Conservation (phyloP, 371 early-diverging fungal genomes). For the Funneliformis caledonium region DNA sequence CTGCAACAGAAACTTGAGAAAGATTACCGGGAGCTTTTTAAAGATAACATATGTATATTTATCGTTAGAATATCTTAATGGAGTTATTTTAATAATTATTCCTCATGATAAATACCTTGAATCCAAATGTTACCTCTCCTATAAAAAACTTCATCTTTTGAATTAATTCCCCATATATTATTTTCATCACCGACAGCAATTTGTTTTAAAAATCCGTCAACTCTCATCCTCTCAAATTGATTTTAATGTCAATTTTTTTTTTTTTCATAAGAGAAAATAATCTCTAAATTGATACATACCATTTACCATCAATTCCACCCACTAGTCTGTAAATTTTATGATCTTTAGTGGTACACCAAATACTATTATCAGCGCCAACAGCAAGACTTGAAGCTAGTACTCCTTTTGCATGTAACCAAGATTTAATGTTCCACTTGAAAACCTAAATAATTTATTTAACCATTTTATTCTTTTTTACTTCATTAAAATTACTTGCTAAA, state of each 20-base stretch:
- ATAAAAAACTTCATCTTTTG: background rate
- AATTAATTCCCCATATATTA: slow-evolving; percentile 2
- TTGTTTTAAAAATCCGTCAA: slow-evolving; percentile 13
- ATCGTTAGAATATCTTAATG: background rate
- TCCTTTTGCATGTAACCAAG: background rate
- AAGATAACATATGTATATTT: too few relatives aligned
- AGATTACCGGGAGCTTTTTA: background rate
- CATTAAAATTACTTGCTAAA: background rate
- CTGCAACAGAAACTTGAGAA: background rate
- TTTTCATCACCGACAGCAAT: background rate
- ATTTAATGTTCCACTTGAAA: background rate
- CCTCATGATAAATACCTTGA: background rate
- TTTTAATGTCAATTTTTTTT: background rate
- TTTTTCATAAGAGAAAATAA: background rate
- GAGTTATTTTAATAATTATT: too few relatives aligned
- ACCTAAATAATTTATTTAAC: background rate
- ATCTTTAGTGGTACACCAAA: slow-evolving; percentile 1
- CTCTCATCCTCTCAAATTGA: background rate
- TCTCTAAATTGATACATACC: background rate
- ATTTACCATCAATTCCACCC: background rate
- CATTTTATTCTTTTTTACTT: too few relatives aligned
- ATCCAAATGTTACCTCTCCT: background rate
- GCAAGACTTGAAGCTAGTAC: background rate
- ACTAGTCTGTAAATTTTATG: background rate
- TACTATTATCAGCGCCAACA: background rate